Percentiles rank a stretch among this genome's conserved stretches.
These are phyloP conservation scores for Papilionanthe hybrid DNA, from an alignment of 116 monocot genomes.

Conservation along the genomic window DNA sequence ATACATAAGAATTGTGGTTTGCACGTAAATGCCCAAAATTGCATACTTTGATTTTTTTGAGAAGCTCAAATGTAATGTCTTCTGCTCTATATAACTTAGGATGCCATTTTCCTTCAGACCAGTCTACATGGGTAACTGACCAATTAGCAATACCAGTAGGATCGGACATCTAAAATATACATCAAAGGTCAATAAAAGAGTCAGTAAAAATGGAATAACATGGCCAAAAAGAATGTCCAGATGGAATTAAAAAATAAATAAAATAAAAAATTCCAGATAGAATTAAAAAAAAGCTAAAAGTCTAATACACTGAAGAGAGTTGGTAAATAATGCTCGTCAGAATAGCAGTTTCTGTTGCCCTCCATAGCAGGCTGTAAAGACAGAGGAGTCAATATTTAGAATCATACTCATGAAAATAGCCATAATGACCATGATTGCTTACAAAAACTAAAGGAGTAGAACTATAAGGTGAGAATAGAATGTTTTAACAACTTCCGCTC, in stretches of 20 bases:
- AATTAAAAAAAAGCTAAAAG: slow-evolving; percentile 1
- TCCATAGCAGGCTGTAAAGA: slow-evolving; percentile 42
- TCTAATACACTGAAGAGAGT: slow-evolving; percentile 38
- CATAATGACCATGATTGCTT: background rate
- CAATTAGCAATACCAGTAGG: slow-evolving; percentile 66
- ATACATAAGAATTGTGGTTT: too few species aligned
- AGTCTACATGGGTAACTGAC: slow-evolving; percentile 75
- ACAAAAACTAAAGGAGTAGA: background rate
- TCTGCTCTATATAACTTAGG: slow-evolving; percentile 50
- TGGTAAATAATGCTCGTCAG: slow-evolving; percentile 57
- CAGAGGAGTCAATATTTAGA: background rate
- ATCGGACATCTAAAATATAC: slow-evolving; percentile 13
- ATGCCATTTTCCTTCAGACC: slow-evolving; percentile 85
- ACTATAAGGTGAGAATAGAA: background rate
- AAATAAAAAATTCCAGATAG: background rate
- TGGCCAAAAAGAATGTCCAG: background rate
- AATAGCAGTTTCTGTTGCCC: slow-evolving; percentile 39
- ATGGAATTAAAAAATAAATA: background rate
- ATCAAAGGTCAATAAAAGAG: too few species aligned
- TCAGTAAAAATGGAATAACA: too few species aligned
- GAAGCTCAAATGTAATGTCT: slow-evolving; percentile 44
- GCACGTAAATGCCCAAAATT: too few species aligned
- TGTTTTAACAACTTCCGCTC: background rate
- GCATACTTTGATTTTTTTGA: slow-evolving; percentile 82
- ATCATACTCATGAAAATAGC: background rate